Conservation (phyloP, 305 asterid genomes). For the Fraxinus ornus region DNA sequence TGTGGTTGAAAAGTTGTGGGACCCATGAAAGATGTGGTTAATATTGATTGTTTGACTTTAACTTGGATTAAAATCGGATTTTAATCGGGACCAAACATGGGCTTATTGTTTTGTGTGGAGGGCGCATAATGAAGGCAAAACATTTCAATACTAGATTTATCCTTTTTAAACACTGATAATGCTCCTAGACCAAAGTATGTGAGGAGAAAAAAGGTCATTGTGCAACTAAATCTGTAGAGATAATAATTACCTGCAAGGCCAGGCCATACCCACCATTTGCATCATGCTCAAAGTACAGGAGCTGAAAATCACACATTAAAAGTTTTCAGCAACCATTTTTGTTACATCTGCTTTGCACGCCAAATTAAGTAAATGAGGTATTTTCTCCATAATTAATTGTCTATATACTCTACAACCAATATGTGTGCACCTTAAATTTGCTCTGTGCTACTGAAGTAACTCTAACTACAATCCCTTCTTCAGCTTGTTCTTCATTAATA, state of each 20-base stretch:
- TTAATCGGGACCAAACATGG: too few species aligned
- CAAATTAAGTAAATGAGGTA: slow-evolving; percentile 13
- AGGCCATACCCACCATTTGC: slow-evolving; percentile 87
- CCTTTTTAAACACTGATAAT: background rate
- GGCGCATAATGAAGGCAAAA: background rate
- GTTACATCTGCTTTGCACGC: slow-evolving; percentile 7
- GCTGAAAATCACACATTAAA: slow-evolving; percentile 57
- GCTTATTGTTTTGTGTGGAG: background rate
- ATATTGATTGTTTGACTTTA: too few species aligned
- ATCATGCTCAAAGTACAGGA: slow-evolving; percentile 91
- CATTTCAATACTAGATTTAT: background rate
- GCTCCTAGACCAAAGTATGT: background rate
- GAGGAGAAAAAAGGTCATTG: background rate
- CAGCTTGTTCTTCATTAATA: slow-evolving; percentile 93
- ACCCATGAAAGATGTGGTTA: too few species aligned
- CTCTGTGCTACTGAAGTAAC: slow-evolving; percentile 96
- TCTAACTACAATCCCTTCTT: slow-evolving; percentile 86
- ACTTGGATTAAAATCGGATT: too few species aligned
- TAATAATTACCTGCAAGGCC: slow-evolving; percentile 81
- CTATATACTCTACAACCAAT: slow-evolving; percentile 13
- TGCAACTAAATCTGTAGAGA: background rate
- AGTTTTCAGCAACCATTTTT: slow-evolving; percentile 28
- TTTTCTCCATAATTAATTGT: slow-evolving; percentile 16
- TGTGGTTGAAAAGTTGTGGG: too few species aligned
- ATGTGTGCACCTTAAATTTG: slow-evolving; percentile 74